Conservation (phyloP, 768 basidiomycete species). For the Rhodotorula babjevae region DNA sequence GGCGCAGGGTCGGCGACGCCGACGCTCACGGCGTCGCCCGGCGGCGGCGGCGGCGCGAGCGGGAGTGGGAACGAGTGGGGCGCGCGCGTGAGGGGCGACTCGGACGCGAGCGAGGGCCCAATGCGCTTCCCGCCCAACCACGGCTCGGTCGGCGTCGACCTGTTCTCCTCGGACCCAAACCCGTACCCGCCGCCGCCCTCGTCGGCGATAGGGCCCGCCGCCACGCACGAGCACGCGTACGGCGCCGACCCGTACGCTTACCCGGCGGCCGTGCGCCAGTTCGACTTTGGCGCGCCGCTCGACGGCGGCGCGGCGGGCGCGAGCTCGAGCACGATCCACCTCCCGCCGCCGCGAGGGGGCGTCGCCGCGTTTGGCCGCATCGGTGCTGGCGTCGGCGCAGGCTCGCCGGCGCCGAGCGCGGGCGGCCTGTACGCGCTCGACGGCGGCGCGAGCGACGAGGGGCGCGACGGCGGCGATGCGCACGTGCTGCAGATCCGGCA, state of each 20-base stretch:
- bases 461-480: not conserved
- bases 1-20: conserved; percentile 3
- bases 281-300: not conserved
- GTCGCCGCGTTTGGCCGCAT: not conserved
- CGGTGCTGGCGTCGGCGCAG: not conserved
- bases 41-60: not conserved
- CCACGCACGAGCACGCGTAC: not conserved
- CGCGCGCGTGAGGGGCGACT: not conserved
- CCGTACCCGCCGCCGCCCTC: too few relatives aligned
- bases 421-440: not conserved
- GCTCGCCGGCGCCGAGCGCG: too few relatives aligned
- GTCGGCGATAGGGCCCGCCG: not conserved
- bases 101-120: not conserved
- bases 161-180: not conserved
- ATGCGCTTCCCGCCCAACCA: conserved; percentile 25
- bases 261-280: too few relatives aligned
- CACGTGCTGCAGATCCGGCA: conserved; percentile 33
- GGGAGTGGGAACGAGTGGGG: not conserved
- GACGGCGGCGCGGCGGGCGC: not conserved
- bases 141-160: conserved; percentile 6
- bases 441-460: not conserved
- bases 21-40: not conserved
- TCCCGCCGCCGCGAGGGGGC: not conserved
- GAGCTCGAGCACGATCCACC: conserved; percentile 20
- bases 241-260: conserved; percentile 15